Base-by-base conservation (phyloP, 1,284 basidiomycete species). In the Sporisorium iseilematis-ciliati region DNA sequence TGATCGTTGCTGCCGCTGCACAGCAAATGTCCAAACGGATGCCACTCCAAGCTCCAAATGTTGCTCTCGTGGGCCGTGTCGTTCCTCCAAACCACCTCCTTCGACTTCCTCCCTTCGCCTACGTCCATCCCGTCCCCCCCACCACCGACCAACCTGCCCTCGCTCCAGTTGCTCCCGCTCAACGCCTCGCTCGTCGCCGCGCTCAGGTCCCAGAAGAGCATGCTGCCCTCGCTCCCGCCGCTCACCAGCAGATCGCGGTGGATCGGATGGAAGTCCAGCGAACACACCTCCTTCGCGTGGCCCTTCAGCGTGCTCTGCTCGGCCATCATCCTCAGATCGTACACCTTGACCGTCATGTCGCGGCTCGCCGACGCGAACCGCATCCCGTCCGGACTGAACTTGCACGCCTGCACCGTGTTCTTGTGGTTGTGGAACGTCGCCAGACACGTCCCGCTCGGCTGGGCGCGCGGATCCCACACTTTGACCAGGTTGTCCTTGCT, bases 401-500 rank as follows among this genome's bases (percentile, higher is more conserved):
- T 88, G 25, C 94, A 88, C 0, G 95, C 92, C 86, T 98, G 95
- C 43, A 99, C 91, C 0, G 95, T 97, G 77, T 97, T 97, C 88
- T 98, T 98, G 86, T 98, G 95, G 62, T 94, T 92, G 85, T 97
- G 95, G 42, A 73, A 78, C 11, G 79, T 81, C 16, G 77, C 79
- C n/a, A 81, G 52, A 43, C 78, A 77, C 10, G 63, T 74, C 2
- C 75, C 78, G 0, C 16, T 21, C 2, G 70, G 65, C 2, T 16
- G 71, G 0, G 73, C 51, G 14, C 82, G 89, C 7, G 96, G 97
- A 86, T 99, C 96, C 96, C 96, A 99, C 86, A 99, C 98, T 83
- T 98, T 99, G 86, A 99, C 94, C 77, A 95, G 90, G 86, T 98
- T 97, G 86, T 99, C 97, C 86, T 98, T 98, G 82, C 92, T 93